Conservation (phyloP, 2,329 filamentous ascomycete genomes). For the Colletotrichum limetticola region DNA sequence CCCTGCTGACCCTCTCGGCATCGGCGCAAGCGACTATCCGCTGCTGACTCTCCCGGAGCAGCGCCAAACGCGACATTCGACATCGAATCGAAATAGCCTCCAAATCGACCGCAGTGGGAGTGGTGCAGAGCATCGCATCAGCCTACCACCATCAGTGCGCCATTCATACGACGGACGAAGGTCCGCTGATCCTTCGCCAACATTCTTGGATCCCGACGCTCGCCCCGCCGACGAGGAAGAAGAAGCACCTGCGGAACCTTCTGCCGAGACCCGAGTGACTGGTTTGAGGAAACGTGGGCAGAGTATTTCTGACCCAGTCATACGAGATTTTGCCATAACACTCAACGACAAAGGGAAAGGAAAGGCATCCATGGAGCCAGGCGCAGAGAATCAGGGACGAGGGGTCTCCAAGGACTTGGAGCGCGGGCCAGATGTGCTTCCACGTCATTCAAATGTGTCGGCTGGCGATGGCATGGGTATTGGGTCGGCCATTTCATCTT, state of each 20-base stretch:
- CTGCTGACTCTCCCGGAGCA: slow-evolving; percentile 63
- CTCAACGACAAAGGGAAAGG: slow-evolving; percentile 62
- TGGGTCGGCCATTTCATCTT: slow-evolving; percentile 65
- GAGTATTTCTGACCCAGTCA: slow-evolving; percentile 41
- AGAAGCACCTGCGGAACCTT: slow-evolving; percentile 18
- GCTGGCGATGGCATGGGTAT: slow-evolving; percentile 64
- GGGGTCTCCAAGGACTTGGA: slow-evolving; percentile 65
- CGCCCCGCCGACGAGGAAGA: slow-evolving; percentile 27
- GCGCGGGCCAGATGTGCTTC: slow-evolving; percentile 58
- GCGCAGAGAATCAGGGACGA: slow-evolving; percentile 46
- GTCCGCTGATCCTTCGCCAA: slow-evolving; percentile 45
- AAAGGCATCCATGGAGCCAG: slow-evolving; percentile 57
- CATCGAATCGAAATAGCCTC: slow-evolving; percentile 58
- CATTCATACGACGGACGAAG: slow-evolving; percentile 64
- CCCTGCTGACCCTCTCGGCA: slow-evolving; percentile 49
- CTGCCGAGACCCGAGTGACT: slow-evolving; percentile 33
- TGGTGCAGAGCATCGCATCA: slow-evolving; percentile 60
- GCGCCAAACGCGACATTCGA: slow-evolving; percentile 55
- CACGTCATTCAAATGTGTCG: slow-evolving; percentile 60
- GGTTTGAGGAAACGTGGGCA: slow-evolving; percentile 43
- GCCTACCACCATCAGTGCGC: slow-evolving; percentile 64
- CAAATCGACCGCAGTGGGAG: slow-evolving; percentile 57
- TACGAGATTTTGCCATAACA: slow-evolving; percentile 28
- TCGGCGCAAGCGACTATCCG: slow-evolving; percentile 59
- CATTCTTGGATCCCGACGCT: slow-evolving; percentile 35